Evolutionary conservation across 371 early-diverging fungal genomes (phyloP), one percentile per base, ranked within the genome.

Genomic region (Mortierella sp.): DNA sequence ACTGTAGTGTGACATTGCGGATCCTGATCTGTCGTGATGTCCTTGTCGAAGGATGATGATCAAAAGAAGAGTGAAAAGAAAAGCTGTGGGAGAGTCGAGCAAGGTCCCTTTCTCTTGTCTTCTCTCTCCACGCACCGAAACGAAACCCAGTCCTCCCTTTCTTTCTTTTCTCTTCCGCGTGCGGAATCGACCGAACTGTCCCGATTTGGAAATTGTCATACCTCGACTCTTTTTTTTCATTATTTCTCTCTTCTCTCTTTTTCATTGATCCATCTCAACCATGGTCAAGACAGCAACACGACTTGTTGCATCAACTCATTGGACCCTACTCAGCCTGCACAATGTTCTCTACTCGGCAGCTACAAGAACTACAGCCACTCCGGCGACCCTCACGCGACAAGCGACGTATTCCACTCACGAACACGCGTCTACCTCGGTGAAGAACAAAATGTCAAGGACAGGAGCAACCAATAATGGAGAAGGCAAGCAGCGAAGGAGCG

Each of bases 1-100:
- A 74, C 68, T 82, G 82, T 82, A 85, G 72, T 74, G 81, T 4
- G 79, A 54, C 65, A 65, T 60, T 65, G 60, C 31, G 19, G 16
- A 74, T 70, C 73, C 72, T 76, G 71, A 72, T 50, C 63, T 50
- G 47, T 24, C 42, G 3, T 19, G 0, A 42, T 38, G 16, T 34
- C 38, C 52, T 60, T 16, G 60, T 31, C 52, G 44, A 65, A 68
- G 14, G 26, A 60, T 60, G 76, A 52, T 47, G 75, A 72, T 68
- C 54, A 74, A 26, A 21, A 38, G 54, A 74, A 54, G 38, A 21
- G 31, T 14, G 28, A 38, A 65, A 38, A 55, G 19, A 38, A 24
- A 38, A 21, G 24, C 42, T 48, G 48, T 48, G 48, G 38, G 38
- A 2, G 8, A 34, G 34, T 65, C 21, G 38, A 65, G 1, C 65